Evolutionary conservation across 257 asterid genomes (phyloP), one percentile per base, ranked within the genome.

Genomic region (Scutellaria minor): DNA sequence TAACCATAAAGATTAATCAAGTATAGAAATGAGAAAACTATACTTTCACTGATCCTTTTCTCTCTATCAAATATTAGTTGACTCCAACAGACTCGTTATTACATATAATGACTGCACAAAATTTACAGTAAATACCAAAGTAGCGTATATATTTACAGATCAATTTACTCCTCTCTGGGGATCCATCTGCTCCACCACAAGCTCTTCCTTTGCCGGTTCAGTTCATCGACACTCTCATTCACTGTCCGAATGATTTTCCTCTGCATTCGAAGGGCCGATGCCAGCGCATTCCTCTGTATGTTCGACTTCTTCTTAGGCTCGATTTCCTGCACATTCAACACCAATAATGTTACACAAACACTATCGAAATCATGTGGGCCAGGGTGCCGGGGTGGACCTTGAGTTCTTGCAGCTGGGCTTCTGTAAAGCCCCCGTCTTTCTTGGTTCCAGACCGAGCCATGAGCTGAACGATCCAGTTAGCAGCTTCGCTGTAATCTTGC

Each of bases 111-210:
- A 46, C 77, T 77, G 72, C 84, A 81, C 78, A 81, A 74, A 74
- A 81, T 84, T 81, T 83, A 86, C 86, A 81, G 59, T 48, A 9
- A 78, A 39, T 48, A 56, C 11, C 1, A 52, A 50, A 50, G 13
- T 5, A 7, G 2, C 60, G 7, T 12, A 75, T 81, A 75, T 80
- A 79, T 79, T 69, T 74, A 78, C 87, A 80, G 37, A 31, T 31
- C 18, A 70, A 68, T 24, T 82, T 74, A 90, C 37, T 92, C 96
- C 86, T 88, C 96, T 65, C 84, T 90, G 18, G 98, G 97, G 79
- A 92, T 92, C 98, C 98, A 90, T 68, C 84, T 68, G 85, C 86
- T 92, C 98, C 97, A 92, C 98, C 98, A 90, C 9, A 84, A 64
- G 76, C 96, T 85, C 87, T 87, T 88, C 82, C 95, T 78, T 31